A percentile compares a stretch with the other conserved stretches of the same genome.
phyloP scores from a whole-genome alignment of 139 green algal genomes.

The Klebsormidium nitens region DNA sequence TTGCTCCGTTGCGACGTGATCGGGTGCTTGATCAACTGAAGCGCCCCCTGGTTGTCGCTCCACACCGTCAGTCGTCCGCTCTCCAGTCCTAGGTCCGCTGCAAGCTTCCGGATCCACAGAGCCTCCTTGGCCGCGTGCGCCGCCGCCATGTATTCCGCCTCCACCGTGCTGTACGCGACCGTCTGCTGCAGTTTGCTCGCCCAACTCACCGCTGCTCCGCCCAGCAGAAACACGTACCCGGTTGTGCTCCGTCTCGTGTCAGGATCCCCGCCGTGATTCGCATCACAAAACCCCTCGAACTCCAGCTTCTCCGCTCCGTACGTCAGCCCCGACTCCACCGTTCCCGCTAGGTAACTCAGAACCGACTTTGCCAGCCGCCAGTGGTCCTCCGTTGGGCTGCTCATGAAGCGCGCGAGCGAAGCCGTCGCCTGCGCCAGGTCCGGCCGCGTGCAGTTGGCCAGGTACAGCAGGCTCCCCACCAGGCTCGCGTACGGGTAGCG shows the following conservation, averaged over 20 bases:
- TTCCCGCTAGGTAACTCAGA: slow-evolving; percentile 8
- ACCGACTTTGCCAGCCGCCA: not conserved
- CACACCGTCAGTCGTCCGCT: not conserved
- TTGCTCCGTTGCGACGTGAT: no score
- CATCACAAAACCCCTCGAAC: slow-evolving; percentile 10
- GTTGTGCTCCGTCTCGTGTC: not conserved
- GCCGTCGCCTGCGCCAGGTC: slow-evolving; percentile 3
- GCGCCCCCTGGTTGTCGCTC: not conserved
- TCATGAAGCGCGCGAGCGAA: slow-evolving; percentile 3
- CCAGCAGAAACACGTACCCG: slow-evolving; percentile 9
- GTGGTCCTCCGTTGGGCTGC: slow-evolving; percentile 2
- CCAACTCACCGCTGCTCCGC: slow-evolving; percentile 7
- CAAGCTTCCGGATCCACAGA: not conserved
- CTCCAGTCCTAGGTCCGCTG: no score
- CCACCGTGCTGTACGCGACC: not conserved
- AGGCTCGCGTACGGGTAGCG: slow-evolving; percentile 10
- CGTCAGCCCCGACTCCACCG: not conserved
- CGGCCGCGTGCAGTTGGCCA: slow-evolving; percentile 8
- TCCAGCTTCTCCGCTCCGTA: slow-evolving; percentile 4
- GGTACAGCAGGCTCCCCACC: slow-evolving; percentile 11
- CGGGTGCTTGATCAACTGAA: no score
- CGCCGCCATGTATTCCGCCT: slow-evolving; percentile 15
- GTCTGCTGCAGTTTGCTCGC: not conserved
- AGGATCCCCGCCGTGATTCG: slow-evolving; percentile 9
- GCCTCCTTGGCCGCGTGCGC: not conserved